Conservation (phyloP, 306 rosid genomes). For the Quercus bicolor region DNA sequence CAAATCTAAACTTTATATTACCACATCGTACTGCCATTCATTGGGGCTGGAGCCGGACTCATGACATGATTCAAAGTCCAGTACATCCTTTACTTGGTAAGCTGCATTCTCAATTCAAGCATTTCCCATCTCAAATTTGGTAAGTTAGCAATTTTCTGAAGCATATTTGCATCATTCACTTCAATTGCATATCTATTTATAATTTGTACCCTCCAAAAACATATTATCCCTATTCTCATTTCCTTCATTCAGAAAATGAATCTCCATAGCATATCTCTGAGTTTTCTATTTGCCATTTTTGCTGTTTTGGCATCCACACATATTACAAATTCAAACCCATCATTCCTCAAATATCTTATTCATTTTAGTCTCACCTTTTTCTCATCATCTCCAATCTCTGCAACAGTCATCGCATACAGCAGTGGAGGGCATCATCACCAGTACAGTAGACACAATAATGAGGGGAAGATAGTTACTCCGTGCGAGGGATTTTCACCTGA, state of each 20-base stretch:
- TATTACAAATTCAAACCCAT: constrained; percentile 32
- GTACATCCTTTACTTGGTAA: not conserved
- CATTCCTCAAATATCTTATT: constrained; percentile 23
- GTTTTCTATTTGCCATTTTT: constrained; percentile 38
- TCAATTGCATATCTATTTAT: constrained; percentile 49
- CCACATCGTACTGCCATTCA: too few relatives aligned
- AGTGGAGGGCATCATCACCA: constrained; percentile 21
- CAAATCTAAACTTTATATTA: too few relatives aligned
- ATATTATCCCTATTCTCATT: constrained; percentile 6
- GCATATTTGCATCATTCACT: constrained; percentile 53
- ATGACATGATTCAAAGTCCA: not conserved
- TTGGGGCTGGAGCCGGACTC: too few relatives aligned
- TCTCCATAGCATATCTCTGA: constrained; percentile 25
- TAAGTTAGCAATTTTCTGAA: constrained; percentile 28
- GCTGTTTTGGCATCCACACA: constrained; percentile 50
- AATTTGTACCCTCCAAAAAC: not conserved
- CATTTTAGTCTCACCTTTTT: constrained; percentile 17
- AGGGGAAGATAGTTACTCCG: constrained; percentile 12
- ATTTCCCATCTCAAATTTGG: constrained; percentile 29
- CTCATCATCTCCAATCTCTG: constrained; percentile 13
- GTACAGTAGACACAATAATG: constrained; percentile 29
- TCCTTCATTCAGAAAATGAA: constrained; percentile 31
- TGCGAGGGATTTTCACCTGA: constrained; percentile 62
- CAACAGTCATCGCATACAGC: constrained; percentile 12
- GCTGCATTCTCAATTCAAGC: not conserved